phyloP scores from a whole-genome alignment of 306 rosid species.

The Rosa persica region DNA sequence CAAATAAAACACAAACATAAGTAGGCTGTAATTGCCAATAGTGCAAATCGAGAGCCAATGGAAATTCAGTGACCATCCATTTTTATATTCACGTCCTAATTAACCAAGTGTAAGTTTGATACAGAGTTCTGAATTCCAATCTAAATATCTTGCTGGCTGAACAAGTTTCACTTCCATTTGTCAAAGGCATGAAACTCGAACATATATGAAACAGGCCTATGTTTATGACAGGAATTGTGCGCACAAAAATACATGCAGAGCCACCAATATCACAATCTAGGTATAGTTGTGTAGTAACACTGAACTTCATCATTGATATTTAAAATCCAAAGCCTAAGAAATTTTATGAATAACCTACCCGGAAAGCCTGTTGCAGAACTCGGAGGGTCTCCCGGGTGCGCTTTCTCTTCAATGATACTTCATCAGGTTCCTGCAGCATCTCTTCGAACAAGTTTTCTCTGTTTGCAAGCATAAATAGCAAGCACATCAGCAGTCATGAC shows the following conservation, averaged over 20 bases:
- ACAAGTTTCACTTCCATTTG: neutral
- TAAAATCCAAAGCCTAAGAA: neutral
- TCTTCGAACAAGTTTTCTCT: slow-evolving; percentile 93
- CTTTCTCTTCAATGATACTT: slow-evolving; percentile 78
- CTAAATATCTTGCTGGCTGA: neutral
- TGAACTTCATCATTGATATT: neutral
- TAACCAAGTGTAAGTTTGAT: neutral
- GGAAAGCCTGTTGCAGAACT: slow-evolving; percentile 87
- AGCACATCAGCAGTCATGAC: slow-evolving; percentile 28
- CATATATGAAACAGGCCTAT: neutral
- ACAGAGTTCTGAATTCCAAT: neutral
- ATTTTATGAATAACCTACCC: slow-evolving; percentile 48
- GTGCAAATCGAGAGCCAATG: neutral
- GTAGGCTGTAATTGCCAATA: neutral
- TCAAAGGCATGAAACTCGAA: neutral
- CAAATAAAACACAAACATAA: slow-evolving; percentile 9
- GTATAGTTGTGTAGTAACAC: neutral
- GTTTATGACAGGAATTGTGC: neutral
- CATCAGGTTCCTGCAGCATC: slow-evolving; percentile 97
- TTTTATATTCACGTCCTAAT: neutral
- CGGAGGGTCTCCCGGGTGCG: slow-evolving; percentile 82
- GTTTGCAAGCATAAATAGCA: slow-evolving; percentile 30
- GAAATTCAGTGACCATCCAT: neutral
- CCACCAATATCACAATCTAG: neutral
- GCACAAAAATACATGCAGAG: neutral